Conservation (phyloP, 129 eudicot species). For the Helichrysum umbraculigerum region DNA sequence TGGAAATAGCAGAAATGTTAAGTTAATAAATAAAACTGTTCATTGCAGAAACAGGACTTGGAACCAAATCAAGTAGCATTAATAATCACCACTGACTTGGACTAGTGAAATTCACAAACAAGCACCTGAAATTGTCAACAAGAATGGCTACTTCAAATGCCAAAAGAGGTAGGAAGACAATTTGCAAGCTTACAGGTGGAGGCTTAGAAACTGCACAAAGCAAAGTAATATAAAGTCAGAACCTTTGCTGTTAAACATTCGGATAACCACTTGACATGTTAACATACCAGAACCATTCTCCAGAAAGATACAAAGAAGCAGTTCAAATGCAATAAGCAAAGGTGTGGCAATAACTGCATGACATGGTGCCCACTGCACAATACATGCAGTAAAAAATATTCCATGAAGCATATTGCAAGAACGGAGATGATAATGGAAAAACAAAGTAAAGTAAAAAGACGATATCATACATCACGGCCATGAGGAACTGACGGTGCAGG, state of each 20-base stretch:
- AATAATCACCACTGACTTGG: background rate
- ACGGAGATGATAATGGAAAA: background rate
- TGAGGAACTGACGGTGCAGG: conserved; percentile 99
- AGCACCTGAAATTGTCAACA: conserved; percentile 90
- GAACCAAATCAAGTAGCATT: background rate
- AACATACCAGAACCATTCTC: conserved; percentile 70
- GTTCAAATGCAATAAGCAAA: conserved; percentile 84
- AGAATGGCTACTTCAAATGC: conserved; percentile 69
- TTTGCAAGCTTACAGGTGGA: conserved; percentile 67
- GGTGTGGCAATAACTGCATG: conserved; percentile 93
- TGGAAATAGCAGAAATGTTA: background rate
- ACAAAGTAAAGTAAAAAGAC: background rate
- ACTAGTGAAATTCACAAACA: conserved; percentile 6
- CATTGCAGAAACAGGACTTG: background rate
- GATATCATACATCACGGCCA: conserved; percentile 74
- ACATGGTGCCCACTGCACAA: conserved; percentile 92
- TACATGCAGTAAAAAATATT: background rate
- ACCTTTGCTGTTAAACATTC: background rate
- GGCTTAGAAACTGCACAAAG: conserved; percentile 47
- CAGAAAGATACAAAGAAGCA: conserved; percentile 84
- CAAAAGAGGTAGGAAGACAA: conserved; percentile 81
- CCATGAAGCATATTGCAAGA: conserved; percentile 11
- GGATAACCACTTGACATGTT: conserved; percentile 2
- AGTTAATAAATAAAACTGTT: background rate
- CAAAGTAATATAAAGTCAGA: conserved; percentile 10